Base-by-base conservation (phyloP, 2,329 filamentous ascomycete species). In the Colletotrichum tanaceti region DNA sequence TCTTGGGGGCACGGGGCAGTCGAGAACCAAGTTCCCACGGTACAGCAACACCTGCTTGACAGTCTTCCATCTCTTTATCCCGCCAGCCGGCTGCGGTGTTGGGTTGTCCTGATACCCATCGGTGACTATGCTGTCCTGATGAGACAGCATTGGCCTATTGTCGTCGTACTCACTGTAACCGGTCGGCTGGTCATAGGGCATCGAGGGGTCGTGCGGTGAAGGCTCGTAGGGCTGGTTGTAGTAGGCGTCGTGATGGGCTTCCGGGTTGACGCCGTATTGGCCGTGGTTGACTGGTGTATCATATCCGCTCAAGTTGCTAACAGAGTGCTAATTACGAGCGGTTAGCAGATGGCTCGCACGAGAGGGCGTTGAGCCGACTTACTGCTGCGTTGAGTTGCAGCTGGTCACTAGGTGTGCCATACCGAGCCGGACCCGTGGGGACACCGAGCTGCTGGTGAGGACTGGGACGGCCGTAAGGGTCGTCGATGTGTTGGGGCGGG, bases 1-100 rank as follows among this genome's bases (percentile, higher is more conserved):
- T 74, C 91, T 89, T 0, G 96, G 95, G 0, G 96, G 95, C 66
- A 99, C 93, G 0, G 96, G 96, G 77, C 96, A 99, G 79, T 99
- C 96, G 4, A 99, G 89, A 44, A 99, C 94, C 75, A 99, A 87
- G 80, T 99, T 99, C 72, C 96, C 96, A 73, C 97, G 91, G 85
- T 97, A 99, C 61, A 99, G 82, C 75, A 97, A 90, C n/a, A 99
- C 95, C 83, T 98, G 93, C 82, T 98, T 99, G 57, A 99, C 95
- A 0, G 96, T 99, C 85, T 98, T 99, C 93, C 93, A 98, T 78
- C 96, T 88, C 79, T 93, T 91, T 73, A 98, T 89, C 5, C 87
- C 71, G 83, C 87, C 64, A 84, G 87, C 72, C 85, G 86, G 83
- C 28, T 77, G 76, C 38, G 76, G 74, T 47, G 76, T 74, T 11